Conservation (phyloP, 225 moss, liverwort and hornwort species). For the Polytrichum commune region DNA sequence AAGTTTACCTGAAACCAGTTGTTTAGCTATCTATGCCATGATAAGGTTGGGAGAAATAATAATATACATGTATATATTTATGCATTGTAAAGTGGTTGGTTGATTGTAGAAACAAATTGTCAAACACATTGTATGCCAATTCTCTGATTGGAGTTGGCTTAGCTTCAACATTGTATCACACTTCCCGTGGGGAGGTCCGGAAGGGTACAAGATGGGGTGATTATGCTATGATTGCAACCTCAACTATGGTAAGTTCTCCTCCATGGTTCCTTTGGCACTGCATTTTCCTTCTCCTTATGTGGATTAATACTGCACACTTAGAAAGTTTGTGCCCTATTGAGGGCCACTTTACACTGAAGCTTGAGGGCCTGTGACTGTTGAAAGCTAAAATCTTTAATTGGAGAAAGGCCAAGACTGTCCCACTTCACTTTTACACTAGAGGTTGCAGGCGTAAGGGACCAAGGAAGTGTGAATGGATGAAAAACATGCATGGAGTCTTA, state of each 20-base stretch:
- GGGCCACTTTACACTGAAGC: background rate
- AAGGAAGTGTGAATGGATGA: too few relatives aligned
- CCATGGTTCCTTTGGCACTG: background rate
- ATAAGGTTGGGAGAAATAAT: too few relatives aligned
- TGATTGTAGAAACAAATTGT: conserved; percentile 52
- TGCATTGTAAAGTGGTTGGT: background rate
- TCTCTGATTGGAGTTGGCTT: conserved; percentile 91
- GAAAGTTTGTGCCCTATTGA: background rate
- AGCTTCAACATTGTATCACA: conserved; percentile 84
- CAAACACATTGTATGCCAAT: conserved; percentile 67
- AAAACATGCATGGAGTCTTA: too few relatives aligned
- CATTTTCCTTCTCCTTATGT: background rate
- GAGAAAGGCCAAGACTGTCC: too few relatives aligned
- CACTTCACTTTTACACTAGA: too few relatives aligned
- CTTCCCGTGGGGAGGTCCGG: conserved; percentile 73
- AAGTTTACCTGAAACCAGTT: too few relatives aligned
- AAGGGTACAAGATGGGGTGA: conserved; percentile 86
- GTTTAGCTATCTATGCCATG: too few relatives aligned
- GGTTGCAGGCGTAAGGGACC: too few relatives aligned
- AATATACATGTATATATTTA: too few relatives aligned
- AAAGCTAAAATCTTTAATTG: too few relatives aligned
- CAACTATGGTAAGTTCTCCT: conserved; percentile 58
- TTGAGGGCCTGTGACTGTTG: too few relatives aligned
- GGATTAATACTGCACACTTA: background rate
- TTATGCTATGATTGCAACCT: conserved; percentile 91